Evolutionary conservation across 2,329 filamentous ascomycete genomes (phyloP), one percentile per base, ranked within the genome.

Genomic region (Botrytis elliptica): DNA sequence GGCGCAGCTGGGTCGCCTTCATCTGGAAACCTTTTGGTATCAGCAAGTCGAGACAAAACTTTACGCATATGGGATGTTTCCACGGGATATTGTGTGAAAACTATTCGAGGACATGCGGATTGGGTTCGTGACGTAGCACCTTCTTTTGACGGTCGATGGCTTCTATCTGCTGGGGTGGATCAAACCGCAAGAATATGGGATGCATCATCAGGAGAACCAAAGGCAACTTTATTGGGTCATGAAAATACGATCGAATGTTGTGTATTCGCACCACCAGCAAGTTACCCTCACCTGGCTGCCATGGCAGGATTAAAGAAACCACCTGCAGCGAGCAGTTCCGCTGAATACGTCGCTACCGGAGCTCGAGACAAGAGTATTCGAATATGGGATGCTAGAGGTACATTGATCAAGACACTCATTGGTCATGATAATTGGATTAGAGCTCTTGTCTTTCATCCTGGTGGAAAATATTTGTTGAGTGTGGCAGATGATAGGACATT

Each of bases 401-500:
- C 91, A 18, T 89, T 93, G 76, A 90, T 98, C 81, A 95, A 94
- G 82, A 96, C 92, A 0, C 85, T 98, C 1, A 84, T 90, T 1
- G 95, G 95, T 2, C 95, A 98, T 81, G 95, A 98, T 82, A 98
- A 98, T 81, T 98, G 95, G 95, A 90, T 98, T 14, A 90, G 94
- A 46, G 92, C 88, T 0, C 83, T 98, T 9, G 90, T 94, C 16
- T 98, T 97, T 82, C 95, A 98, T 79, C 95, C 95, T 0, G 93
- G 93, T 14, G 95, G 95, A 62, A 97, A 95, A 83, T 98, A 96
- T 79, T 87, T 98, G 1, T 84, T 98, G 9, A 95, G 92, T 10
- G 93, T 92, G 33, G 89, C 92, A 25, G 95, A 98, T 81, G 95
- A 98, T 84, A 97, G 96, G 84, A 95, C 93, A 7, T 86, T 98